Evolutionary conservation across 768 basidiomycete genomes (phyloP), one percentile per base, ranked within the genome.

Genomic region (Boletus rufocinnamomeus): DNA sequence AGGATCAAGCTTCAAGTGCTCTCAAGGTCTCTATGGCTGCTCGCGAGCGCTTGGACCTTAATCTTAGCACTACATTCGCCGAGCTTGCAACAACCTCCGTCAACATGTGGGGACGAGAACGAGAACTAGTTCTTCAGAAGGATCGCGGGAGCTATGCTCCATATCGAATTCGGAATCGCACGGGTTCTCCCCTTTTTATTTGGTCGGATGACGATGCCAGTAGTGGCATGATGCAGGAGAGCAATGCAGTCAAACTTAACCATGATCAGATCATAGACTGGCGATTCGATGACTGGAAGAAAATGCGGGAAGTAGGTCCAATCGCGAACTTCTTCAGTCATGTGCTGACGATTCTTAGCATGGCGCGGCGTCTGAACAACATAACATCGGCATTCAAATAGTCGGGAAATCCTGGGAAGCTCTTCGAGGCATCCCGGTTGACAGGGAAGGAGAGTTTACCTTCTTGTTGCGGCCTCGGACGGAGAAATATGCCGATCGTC

Each of bases 231-330:
- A 71, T 75, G 16, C 81, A 80, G 47, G 82, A 84, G 57, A 70
- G 76, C 3, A 77, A 78, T 32, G 76, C 80, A 32, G 79, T 85
- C 44, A 84, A 86, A 65, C 75, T 99, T 38, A 76, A 83, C 21
- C 83, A 93, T 62, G 88, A 89, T 38, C 82, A 91, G 66, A 85
- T 80, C 9, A 77, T 92, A 5, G 95, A 98, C 56, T 98, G 97
- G 97, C 82, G 97, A 55, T 98, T 98, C 66, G 95, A 98, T 69
- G 95, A 98, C 67, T 94, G 93, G 89, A 89, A 88, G 70, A 89
- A 88, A 5, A 87, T 91, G 78, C 86, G 97, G 69, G 97, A 99
- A 79, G 95, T 93, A 68, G 59, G 79, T 62, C 19, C 47, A 46
- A 25, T 37, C 14, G 25, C 6, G 11, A 2, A 52, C 2, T 48